Base-by-base conservation (phyloP, 2,329 filamentous ascomycete genomes). In the Pestalotiopsis sp. region DNA sequence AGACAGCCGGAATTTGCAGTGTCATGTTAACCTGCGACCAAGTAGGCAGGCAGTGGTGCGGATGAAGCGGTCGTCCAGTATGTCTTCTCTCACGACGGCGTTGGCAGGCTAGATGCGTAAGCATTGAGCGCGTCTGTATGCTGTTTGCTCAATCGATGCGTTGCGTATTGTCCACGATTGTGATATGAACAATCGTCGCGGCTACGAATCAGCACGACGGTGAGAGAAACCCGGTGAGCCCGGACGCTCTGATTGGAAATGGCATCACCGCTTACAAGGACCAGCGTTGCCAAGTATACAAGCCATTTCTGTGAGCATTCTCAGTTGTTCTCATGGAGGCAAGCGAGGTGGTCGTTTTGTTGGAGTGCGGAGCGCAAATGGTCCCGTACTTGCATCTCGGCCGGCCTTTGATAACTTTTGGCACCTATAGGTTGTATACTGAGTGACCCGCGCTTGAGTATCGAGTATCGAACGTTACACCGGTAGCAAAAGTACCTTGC, bases 401-500 rank as follows among this genome's bases (percentile, higher is more conserved):
- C 45, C 14, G 17, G 17, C 45, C 45, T 52, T 52, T 52, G 45
- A 52, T 52, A 52, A 20, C 17, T 52, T 52, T 9, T 52, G 45
- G 45, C 17, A 52, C 45, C 20, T 52, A 52, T 52, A 52, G 45
- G 45, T 52, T 17, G 45, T 52, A 52, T 52, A 52, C 14, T 52
- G 20, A 52, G 12, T 17, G 41, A 45, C 41, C 23, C 20, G 45
- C 9, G 45, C 17, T 52, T 52, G 45, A n/a, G 20, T 52, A 52
- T 52, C 17, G 45, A 52, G 45, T 52, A 52, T 52, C 45, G n/a
- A 62, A 17, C 3, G 59, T 39, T 62, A 62, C 59, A 62, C 59
- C 59, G 59, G 59, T 62, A 62, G 36, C 59, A 62, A 62, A 62
- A 38, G 25, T 39, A 62, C 59, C 59, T 38, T 39, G 59, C 27